Conservation (phyloP, 2,329 filamentous ascomycete species). For the Aphanocladium album region DNA sequence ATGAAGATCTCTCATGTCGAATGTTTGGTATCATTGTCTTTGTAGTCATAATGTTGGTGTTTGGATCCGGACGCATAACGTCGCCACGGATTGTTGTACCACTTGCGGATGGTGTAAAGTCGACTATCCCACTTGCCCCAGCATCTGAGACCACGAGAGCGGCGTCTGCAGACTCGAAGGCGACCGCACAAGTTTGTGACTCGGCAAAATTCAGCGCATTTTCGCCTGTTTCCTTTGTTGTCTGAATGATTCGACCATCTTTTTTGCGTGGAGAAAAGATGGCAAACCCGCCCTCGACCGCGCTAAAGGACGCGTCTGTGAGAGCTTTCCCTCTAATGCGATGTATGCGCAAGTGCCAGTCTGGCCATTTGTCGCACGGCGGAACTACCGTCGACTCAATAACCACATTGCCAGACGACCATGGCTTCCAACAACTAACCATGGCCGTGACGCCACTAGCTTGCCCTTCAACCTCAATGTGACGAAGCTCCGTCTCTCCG, state of each 20-base stretch:
- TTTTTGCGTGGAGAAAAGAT: constrained; percentile 10
- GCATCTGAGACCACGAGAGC: constrained; percentile 13
- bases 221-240: neutral
- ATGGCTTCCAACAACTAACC: neutral
- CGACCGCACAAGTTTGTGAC: neutral
- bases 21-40: constrained; percentile 20
- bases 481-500: constrained; percentile 11
- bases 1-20: neutral
- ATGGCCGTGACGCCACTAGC: neutral
- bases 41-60: constrained; percentile 21
- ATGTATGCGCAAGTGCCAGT: constrained; percentile 29
- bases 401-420: constrained; percentile 18
- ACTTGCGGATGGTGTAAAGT: constrained; percentile 1
- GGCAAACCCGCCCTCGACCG: constrained; percentile 22
- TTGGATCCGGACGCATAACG: constrained; percentile 22
- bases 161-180: constrained; percentile 4
- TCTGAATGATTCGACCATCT: neutral
- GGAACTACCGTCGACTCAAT: constrained; percentile 26
- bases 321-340: constrained; percentile 8
- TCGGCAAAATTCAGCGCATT: too few relatives aligned
- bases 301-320: neutral
- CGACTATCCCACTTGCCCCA: constrained; percentile 16
- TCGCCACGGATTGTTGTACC: neutral
- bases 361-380: constrained; percentile 27
- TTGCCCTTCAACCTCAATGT: neutral